These are phyloP conservation scores for Pezicula neosporulosa DNA, from an alignment of 2,329 filamentous ascomycete genomes.

Conservation along the genomic window DNA sequence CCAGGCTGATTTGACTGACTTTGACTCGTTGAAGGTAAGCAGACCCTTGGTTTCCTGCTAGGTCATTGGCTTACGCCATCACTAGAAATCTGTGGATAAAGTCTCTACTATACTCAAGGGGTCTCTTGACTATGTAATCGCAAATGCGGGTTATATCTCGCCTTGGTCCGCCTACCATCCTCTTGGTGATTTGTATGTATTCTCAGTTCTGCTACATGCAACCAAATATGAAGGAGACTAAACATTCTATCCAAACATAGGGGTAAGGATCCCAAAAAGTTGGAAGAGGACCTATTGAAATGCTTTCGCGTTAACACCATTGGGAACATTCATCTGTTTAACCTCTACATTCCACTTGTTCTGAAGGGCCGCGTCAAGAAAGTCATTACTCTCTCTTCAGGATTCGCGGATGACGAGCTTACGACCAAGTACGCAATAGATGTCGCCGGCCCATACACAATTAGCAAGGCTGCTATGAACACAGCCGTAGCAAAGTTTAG, in stretches of 20 bases:
- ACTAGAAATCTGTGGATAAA: conserved; percentile 9
- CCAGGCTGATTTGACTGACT: conserved; percentile 8
- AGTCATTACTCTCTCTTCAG: conserved; percentile 45
- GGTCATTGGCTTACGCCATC: too few species aligned
- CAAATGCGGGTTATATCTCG: conserved; percentile 39
- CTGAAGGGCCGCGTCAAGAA: conserved; percentile 48
- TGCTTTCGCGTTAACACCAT: conserved; percentile 45
- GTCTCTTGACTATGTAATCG: conserved; percentile 47
- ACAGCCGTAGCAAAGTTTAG: conserved; percentile 48
- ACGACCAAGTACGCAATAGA: conserved; percentile 34
- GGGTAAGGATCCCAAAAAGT: conserved; percentile 17
- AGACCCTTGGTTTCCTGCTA: too few species aligned
- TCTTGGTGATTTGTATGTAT: conserved; percentile 37
- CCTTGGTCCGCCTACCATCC: conserved; percentile 19
- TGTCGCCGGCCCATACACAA: conserved; percentile 36
- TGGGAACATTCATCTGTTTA: conserved; percentile 49
- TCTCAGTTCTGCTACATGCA: too few species aligned
- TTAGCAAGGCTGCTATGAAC: conserved; percentile 50
- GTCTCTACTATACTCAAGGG: conserved; percentile 30
- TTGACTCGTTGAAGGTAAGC: conserved; percentile 7
- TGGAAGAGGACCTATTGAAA: conserved; percentile 31
- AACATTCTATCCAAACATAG: too few species aligned
- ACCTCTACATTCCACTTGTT: conserved; percentile 49
- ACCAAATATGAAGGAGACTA: too few species aligned
- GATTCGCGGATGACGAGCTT: conserved; percentile 42